Base-by-base conservation (phyloP, 305 asterid species). In the Plantago lanceolata region DNA sequence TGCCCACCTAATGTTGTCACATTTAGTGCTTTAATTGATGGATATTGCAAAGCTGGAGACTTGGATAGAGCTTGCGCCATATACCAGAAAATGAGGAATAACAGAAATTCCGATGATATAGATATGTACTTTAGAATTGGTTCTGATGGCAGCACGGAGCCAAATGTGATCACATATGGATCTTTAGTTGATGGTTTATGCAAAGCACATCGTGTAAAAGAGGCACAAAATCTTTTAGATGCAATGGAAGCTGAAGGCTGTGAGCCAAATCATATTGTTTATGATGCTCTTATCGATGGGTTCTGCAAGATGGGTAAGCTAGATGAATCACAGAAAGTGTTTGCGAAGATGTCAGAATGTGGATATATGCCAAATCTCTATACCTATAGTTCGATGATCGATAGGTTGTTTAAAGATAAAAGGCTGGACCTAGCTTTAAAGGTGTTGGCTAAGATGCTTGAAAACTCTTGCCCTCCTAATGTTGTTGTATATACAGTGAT, bases 131-230 rank as follows among this genome's bases (percentile, higher is more conserved):
- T 92, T 70, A 75, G 26, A 77, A 66, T 70, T 57, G 63, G 73
- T 35, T 77, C 61, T 65, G 86, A 75, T 68, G 71, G 70, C 71
- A 55, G 55, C 52, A 78, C 71, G 24, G 86, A 82, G 75, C 96
- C 87, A 5, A 89, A 85, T 76, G 84, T 84, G 64, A 69, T 84
- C 65, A 92, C 98, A 5, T 82, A 82, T 64, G 98, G 98, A 54
- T 97, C 96, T 65, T 70, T 92, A 82, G 74, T 89, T 21, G 96
- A 92, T 78, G 98, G 98, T 53, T 79, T 89, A 63, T 89, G 98
- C 89, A 92, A 92, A 83, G 79, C 74, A 56, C 95, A 89, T 70
- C 83, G 73, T 81, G 88, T 87, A 40, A 75, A 67, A 66, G 96
- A 92, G 73, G 98, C 98, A 48, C 81, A 68, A 12, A 70, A 84